Conservation (phyloP, 1,139 yeast species). For the Zhuliangozyma blackwelliae region DNA sequence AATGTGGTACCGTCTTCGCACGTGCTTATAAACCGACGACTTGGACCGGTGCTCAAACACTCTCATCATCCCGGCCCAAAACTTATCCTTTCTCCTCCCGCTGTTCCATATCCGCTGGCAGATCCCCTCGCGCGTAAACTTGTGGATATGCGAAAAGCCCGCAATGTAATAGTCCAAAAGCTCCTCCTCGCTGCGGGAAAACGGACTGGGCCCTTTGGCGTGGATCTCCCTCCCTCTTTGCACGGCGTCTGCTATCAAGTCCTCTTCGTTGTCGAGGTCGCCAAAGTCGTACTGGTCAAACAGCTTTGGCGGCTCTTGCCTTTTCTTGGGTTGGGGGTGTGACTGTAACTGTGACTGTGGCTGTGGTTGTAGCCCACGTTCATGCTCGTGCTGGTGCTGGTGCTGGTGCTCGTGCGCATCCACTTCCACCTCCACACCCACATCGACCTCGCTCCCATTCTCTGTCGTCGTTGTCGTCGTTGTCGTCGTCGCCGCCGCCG, state of each 20-base stretch:
- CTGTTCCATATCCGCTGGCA: constrained; percentile 86
- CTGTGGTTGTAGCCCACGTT: no score
- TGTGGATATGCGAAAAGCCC: constrained; percentile 61
- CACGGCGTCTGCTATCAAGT: constrained; percentile 34
- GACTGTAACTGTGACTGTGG: no score
- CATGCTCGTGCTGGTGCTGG: no score
- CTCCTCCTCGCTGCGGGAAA: constrained; percentile 59
- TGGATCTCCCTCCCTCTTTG: constrained; percentile 25
- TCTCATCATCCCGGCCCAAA: constrained; percentile 78
- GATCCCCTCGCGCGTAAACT: constrained; percentile 60
- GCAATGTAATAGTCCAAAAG: constrained; percentile 70
- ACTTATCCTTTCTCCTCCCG: constrained; percentile 77
- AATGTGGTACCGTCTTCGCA: constrained; percentile 81
- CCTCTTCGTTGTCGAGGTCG: constrained; percentile 28
- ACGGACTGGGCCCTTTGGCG: constrained; percentile 35
- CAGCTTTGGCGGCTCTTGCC: no score
- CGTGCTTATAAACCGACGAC: constrained; percentile 88
- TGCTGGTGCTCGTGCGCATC: no score
- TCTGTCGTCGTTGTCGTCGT: no score
- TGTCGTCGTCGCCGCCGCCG: no score
- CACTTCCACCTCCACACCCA: no score
- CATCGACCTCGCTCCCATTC: no score
- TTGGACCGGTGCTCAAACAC: constrained; percentile 81
- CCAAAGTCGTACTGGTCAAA: constrained; percentile 13
- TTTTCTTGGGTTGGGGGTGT: no score